Percentiles rank a stretch among this genome's conserved stretches.
These are phyloP conservation scores for Rhodotorula mucilaginosa DNA, from an alignment of 1,284 basidiomycete genomes.

Conservation along the genomic window DNA sequence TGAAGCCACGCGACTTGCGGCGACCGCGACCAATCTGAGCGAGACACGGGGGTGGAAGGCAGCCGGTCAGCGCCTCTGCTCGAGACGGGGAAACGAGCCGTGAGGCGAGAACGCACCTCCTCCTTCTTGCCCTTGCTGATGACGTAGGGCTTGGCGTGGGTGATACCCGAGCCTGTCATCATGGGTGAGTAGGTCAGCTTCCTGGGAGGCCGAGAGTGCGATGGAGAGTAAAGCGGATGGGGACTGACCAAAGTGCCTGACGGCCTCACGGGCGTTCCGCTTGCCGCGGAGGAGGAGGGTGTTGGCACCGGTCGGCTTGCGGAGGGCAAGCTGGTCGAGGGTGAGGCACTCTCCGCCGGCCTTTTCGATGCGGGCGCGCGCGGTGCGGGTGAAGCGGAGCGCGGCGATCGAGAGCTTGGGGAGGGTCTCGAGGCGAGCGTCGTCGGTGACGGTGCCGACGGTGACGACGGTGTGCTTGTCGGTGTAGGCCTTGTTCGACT, in stretches of 20 bases:
- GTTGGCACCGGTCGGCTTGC: slow-evolving; percentile 73
- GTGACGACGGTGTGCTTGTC: slow-evolving; percentile 77
- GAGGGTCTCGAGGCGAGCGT: slow-evolving; percentile 79
- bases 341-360: slow-evolving; percentile 94
- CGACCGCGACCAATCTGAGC: slow-evolving; percentile 49
- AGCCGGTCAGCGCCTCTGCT: too few species aligned
- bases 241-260: slow-evolving; percentile 80
- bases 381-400: slow-evolving; percentile 88
- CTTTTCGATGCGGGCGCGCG: slow-evolving; percentile 89
- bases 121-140: slow-evolving; percentile 91
- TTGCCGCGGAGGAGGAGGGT: slow-evolving; percentile 88
- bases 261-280: slow-evolving; percentile 88
- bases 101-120: slow-evolving; percentile 41
- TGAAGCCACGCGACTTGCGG: slow-evolving; percentile 52
- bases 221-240: not conserved
- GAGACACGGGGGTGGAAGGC: not conserved
- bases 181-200: not conserved
- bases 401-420: slow-evolving; percentile 94
- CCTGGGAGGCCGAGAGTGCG: not conserved
- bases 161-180: slow-evolving; percentile 49
- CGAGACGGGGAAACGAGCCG: too few species aligned
- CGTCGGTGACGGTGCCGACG: slow-evolving; percentile 93
- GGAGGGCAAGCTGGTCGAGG: slow-evolving; percentile 64
- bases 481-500: slow-evolving; percentile 65
- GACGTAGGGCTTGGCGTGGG: slow-evolving; percentile 73